Percentiles rank a stretch among this genome's conserved stretches.
These are phyloP conservation scores for Nitzschia putrida DNA, from an alignment of 108 stramenopile species.

Conservation along the genomic window DNA sequence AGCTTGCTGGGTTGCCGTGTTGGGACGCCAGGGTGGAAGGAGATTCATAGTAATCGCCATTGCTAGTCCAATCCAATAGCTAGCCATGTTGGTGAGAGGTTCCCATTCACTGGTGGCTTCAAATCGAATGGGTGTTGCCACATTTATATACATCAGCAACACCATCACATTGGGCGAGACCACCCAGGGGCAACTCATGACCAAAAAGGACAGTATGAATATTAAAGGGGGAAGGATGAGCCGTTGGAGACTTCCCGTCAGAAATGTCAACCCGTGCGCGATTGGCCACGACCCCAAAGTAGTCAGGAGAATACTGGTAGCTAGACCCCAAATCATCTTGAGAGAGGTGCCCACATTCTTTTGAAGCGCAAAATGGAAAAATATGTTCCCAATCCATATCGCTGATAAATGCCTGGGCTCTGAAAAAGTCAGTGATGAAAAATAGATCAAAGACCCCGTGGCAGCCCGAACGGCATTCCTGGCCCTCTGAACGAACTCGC, in stretches of 20 bases:
- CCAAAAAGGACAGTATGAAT: conserved; percentile 3
- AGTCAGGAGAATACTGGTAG: conserved; percentile 25
- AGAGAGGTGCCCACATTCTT: conserved; percentile 31
- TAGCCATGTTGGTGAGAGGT: conserved; percentile 28
- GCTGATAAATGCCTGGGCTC: conserved; percentile 8
- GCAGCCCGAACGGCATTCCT: conserved; percentile 14
- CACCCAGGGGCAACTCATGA: conserved; percentile 33
- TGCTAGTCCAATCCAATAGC: conserved; percentile 34
- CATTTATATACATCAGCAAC: conserved; percentile 25
- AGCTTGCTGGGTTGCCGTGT: conserved; percentile 29
- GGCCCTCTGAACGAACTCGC: conserved; percentile 9
- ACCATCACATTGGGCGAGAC: conserved; percentile 28
- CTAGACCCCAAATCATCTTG: conserved; percentile 13
- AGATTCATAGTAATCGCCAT: conserved; percentile 34
- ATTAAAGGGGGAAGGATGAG: conserved; percentile 5
- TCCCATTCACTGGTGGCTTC: conserved; percentile 19
- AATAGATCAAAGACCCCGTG: conserved; percentile 20
- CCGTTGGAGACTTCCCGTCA: not conserved
- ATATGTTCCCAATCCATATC: conserved; percentile 37
- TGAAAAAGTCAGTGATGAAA: conserved; percentile 25
- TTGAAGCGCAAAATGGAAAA: conserved; percentile 31
- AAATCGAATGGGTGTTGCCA: conserved; percentile 21
- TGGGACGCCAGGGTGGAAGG: conserved; percentile 17
- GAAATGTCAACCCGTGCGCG: conserved; percentile 3
- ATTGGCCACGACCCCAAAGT: conserved; percentile 30